Evolutionary conservation across 495 filamentous ascomycete species (phyloP).

Genomic region (Daldinia concentrica): DNA sequence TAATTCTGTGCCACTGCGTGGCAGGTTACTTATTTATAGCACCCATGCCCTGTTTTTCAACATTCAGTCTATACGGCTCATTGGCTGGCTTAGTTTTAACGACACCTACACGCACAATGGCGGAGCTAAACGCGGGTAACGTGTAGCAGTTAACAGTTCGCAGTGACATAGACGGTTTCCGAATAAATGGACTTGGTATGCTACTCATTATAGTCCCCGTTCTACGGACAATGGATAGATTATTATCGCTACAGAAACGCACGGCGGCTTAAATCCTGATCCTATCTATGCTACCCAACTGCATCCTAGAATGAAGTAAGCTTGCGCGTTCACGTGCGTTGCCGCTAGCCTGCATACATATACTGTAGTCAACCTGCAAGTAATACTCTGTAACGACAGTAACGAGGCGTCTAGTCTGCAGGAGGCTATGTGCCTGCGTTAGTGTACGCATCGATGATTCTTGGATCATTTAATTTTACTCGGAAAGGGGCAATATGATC

Average conservation of each 20-base stretch:
- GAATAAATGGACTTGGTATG: background rate
- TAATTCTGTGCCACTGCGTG: conserved; percentile 29
- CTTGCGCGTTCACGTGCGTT: conserved; percentile 37
- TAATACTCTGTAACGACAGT: conserved; percentile 23
- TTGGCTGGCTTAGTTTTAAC: conserved; percentile 31
- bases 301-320: conserved; percentile 18
- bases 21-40: conserved; percentile 37
- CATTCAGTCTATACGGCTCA: conserved; percentile 3
- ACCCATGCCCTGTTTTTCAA: background rate
- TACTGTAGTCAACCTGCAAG: conserved; percentile 9
- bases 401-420: conserved; percentile 4
- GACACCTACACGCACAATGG: background rate
- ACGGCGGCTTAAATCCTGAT: conserved; percentile 37
- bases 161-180: background rate
- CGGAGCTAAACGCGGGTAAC: background rate
- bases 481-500: background rate
- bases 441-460: conserved; percentile 9
- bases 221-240: background rate
- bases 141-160: background rate
- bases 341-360: conserved; percentile 29
- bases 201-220: conserved; percentile 6
- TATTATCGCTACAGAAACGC: conserved; percentile 12
- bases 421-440: conserved; percentile 29
- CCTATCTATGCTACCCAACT: conserved; percentile 31
- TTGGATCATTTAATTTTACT: background rate